phyloP scores from a whole-genome alignment of 2,329 filamentous ascomycete species.

The Claviceps sp. region DNA sequence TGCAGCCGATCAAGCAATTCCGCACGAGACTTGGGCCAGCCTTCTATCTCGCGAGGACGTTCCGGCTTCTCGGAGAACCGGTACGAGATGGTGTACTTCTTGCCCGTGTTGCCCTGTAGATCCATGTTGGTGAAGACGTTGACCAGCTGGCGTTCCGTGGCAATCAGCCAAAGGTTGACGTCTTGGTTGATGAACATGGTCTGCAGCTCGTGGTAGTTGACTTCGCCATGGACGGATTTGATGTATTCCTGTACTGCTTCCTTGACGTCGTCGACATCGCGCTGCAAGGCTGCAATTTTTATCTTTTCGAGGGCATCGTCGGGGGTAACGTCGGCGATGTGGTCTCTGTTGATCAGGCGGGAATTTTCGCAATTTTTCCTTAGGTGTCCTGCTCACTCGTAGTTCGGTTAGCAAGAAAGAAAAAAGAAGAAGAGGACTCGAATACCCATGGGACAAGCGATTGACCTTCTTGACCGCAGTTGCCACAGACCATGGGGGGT shows the following conservation, averaged over 20 bases:
- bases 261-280: slow-evolving; percentile 51
- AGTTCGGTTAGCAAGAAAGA: slow-evolving; percentile 11
- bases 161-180: slow-evolving; percentile 48
- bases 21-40: slow-evolving; percentile 44
- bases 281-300: slow-evolving; percentile 33
- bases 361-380: slow-evolving; percentile 43
- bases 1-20: slow-evolving; percentile 52
- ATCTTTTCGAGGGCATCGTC: slow-evolving; percentile 48
- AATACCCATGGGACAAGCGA: too few species aligned
- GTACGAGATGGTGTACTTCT: slow-evolving; percentile 50
- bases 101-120: slow-evolving; percentile 52
- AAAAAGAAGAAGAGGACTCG: slow-evolving; percentile 8
- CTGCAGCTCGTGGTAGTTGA: slow-evolving; percentile 50
- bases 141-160: slow-evolving; percentile 42
- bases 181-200: slow-evolving; percentile 38
- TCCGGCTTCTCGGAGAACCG: slow-evolving; percentile 44
- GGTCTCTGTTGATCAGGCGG: slow-evolving; percentile 41
- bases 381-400: slow-evolving; percentile 34
- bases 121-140: slow-evolving; percentile 57
- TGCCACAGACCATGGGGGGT: slow-evolving; percentile 41
- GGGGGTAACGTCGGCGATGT: slow-evolving; percentile 32
- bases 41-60: slow-evolving; percentile 42
- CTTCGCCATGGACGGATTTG: slow-evolving; percentile 40
- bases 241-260: slow-evolving; percentile 45
- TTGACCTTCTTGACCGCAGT: slow-evolving; percentile 47